Conservation (phyloP, 148 eudicot genomes). For the Heliamphora exappendiculata region DNA sequence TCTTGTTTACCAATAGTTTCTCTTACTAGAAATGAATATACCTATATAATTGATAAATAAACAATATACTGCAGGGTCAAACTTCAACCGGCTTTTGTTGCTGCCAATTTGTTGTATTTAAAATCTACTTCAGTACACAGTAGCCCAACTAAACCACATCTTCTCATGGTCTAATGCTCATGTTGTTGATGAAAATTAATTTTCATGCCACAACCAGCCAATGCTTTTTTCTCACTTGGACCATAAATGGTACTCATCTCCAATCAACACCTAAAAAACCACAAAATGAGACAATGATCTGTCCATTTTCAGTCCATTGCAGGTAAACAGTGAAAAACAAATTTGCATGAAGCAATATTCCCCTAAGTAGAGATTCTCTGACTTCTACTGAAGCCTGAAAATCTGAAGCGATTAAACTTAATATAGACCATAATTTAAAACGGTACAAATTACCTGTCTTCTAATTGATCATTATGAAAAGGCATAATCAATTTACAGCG, state of each 20-base stretch:
- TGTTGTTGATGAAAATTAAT: neutral
- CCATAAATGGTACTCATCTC: neutral
- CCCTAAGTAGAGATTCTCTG: neutral
- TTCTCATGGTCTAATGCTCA: neutral
- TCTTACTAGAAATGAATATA: neutral
- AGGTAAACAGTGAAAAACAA: neutral
- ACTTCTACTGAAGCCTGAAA: neutral
- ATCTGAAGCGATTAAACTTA: neutral
- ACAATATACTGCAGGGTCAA: neutral
- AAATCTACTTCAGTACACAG: neutral
- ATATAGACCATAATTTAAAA: neutral
- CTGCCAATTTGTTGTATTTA: neutral
- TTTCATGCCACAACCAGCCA: neutral
- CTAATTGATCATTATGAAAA: constrained; percentile 97
- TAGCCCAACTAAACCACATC: neutral
- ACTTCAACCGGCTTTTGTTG: neutral
- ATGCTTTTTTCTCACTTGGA: neutral
- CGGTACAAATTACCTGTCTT: constrained; percentile 62
- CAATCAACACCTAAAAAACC: neutral
- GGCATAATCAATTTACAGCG: too few relatives aligned
- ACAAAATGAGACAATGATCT: neutral
- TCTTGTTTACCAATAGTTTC: neutral
- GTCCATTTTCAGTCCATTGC: neutral
- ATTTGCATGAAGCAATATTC: neutral
- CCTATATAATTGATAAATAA: neutral